Evolutionary conservation across 2,329 filamentous ascomycete genomes (phyloP), one percentile per base, ranked within the genome.

Genomic region (Talaromyces sp.): DNA sequence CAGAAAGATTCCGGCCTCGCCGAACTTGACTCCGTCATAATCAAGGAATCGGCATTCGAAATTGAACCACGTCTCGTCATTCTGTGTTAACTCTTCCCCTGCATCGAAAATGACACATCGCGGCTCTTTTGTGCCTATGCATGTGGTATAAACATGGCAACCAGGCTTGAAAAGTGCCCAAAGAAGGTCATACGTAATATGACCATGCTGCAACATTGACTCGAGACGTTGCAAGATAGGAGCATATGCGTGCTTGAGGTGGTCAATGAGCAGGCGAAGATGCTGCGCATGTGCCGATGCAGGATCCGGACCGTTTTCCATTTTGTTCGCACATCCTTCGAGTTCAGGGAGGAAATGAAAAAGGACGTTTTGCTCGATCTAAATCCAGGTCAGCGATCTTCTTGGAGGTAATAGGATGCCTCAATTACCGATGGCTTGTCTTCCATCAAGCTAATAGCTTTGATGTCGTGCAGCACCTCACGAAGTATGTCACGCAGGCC

Each of bases 141-240:
- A 66, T 55, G 49, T 63, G 41, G 63, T 69, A 54, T 63, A 69
- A 42, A 67, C 44, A 33, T 63, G 36, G 13, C n/a, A n/a, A n/a
- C n/a, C n/a, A n/a, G n/a, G n/a, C n/a, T n/a, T n/a, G n/a, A n/a
- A n/a, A n/a, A n/a, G 58, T 16, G 63, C 58, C 64, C 55, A 72
- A 9, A 75, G 63, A 42, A 74, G 64, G 57, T 73, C 59, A 56
- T 71, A 73, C 30, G 60, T 72, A 56, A 73, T 72, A 41, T 70
- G 43, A 22, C 55, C 52, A 24, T 62, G 42, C 52, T 62, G 42
- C n/a, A 72, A 52, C 49, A 72, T 65, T 52, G 56, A 60, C 22
- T 55, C 27, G 48, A 70, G 58, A 53, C 63, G 61, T 47, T 65
- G 50, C 4, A 44, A 58, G 32, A 52, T 65, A 9, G 55, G 44